Conservation (phyloP, 805 yeast genomes). For the Lipomyces orientalis region DNA sequence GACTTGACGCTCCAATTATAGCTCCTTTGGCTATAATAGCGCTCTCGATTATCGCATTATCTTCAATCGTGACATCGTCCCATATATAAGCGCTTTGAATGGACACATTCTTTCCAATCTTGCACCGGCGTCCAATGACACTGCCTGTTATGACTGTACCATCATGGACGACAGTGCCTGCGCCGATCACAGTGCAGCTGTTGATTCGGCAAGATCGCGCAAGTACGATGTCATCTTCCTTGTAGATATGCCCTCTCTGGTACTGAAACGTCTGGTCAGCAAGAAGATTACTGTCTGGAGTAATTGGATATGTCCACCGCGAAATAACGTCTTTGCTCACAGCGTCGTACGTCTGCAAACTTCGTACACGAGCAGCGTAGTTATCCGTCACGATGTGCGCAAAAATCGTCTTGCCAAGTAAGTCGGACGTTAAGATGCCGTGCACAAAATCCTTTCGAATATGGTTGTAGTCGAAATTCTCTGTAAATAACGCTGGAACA, state of each 20-base stretch:
- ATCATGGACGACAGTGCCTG: constrained; percentile 76
- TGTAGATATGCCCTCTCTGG: constrained; percentile 85
- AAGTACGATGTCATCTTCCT: constrained; percentile 83
- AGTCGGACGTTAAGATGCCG: constrained; percentile 88
- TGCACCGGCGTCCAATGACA: constrained; percentile 84
- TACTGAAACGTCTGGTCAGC: constrained; percentile 76
- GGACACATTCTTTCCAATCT: constrained; percentile 75
- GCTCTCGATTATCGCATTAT: constrained; percentile 61
- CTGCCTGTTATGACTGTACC: constrained; percentile 69
- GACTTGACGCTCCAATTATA: constrained; percentile 57
- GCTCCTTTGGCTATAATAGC: constrained; percentile 76
- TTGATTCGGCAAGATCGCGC: constrained; percentile 92
- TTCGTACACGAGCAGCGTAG: constrained; percentile 94
- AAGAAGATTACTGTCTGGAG: constrained; percentile 80
- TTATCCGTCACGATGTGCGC: constrained; percentile 80
- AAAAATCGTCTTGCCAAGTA: constrained; percentile 87
- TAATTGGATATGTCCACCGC: constrained; percentile 91
- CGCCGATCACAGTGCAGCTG: constrained; percentile 81
- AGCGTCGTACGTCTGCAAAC: constrained; percentile 91
- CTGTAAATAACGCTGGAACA: constrained; percentile 94
- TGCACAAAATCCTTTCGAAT: constrained; percentile 85
- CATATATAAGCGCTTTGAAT: constrained; percentile 82
- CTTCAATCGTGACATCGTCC: constrained; percentile 79
- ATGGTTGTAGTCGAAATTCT: constrained; percentile 91
- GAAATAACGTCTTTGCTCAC: constrained; percentile 87